Conservation (phyloP, 2,329 filamentous ascomycete species). For the Cladosporium austrohemisphaericum region DNA sequence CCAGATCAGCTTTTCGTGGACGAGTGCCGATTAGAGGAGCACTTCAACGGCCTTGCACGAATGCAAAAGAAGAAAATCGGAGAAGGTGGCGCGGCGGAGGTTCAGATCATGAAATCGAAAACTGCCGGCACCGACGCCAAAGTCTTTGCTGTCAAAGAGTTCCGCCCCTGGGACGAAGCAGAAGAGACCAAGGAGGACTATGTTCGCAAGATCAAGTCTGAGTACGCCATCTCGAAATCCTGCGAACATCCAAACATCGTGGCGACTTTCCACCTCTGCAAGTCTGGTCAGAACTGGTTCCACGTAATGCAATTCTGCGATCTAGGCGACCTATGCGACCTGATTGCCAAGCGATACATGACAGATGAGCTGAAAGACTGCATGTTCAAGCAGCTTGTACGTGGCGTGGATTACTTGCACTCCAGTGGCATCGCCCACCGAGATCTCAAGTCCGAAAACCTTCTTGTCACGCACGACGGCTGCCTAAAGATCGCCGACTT, state of each 20-base stretch:
- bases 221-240: slow-evolving; percentile 83
- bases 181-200: slow-evolving; percentile 69
- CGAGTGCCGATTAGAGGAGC: slow-evolving; percentile 42
- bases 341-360: slow-evolving; percentile 68
- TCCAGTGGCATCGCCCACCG: slow-evolving; percentile 81
- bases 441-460: slow-evolving; percentile 86
- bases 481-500: slow-evolving; percentile 90
- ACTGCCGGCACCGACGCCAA: slow-evolving; percentile 51
- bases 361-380: slow-evolving; percentile 68
- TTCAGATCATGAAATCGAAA: slow-evolving; percentile 74
- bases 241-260: slow-evolving; percentile 85
- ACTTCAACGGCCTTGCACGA: slow-evolving; percentile 62
- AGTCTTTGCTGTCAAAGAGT: slow-evolving; percentile 83
- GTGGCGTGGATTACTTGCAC: slow-evolving; percentile 79
- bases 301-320: slow-evolving; percentile 92
- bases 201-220: slow-evolving; percentile 84
- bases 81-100: slow-evolving; percentile 77
- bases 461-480: slow-evolving; percentile 73
- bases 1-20: slow-evolving; percentile 31
- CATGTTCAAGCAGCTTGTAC: slow-evolving; percentile 83
- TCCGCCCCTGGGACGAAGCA: slow-evolving; percentile 65
- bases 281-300: slow-evolving; percentile 68
- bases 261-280: slow-evolving; percentile 72
- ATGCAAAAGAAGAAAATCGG: slow-evolving; percentile 72
- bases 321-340: slow-evolving; percentile 72